Evolutionary conservation across 139 green algal species (phyloP), one percentile per base, ranked within the genome.

Genomic region (Coelastrella sp.): DNA sequence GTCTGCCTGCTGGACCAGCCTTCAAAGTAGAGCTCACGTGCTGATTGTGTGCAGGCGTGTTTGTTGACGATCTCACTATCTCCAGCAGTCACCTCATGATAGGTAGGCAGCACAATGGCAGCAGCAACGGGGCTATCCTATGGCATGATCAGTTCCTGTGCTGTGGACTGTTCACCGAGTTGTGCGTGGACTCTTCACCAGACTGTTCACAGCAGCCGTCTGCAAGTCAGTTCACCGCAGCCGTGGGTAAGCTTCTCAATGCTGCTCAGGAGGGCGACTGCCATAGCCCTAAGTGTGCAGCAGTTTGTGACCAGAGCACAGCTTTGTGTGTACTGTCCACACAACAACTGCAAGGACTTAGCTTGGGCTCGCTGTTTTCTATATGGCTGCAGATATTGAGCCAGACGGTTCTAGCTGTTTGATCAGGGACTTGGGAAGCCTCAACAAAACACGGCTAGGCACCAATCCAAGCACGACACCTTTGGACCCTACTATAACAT

Each of bases 81-180:
- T 79, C 65, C 17, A 11, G 13, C 32, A 77, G 64, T 65, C 82
- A 87, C 23, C 65, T 87, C 6, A 23, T 87, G 64, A 87, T 87
- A 10, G 82, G 78, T 84, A 65, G 68, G 78, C 7, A 2, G 11
- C 58, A 71, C 17, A n/a, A n/a, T 8, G 66, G 32, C 14, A 19
- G 57, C 78, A 7, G 14, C 74, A 19, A n/a, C n/a, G 6, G 22
- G 3, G 6, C 58, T 80, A 20, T 5, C 7, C 2, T 58, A 0
- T 80, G 75, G 8, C 20, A 58, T 57, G 22, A n/a, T n/a, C 23
- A 59, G 16, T 16, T 68, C 5, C 7, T 68, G 71, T 71, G 23
- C 61, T 71, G 23, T 84, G 78, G 11, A 23, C n/a, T n/a, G n/a
- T n/a, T 47, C 32, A 47, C 32, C 32, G 32, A 1, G 32, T 47